phyloP scores from a whole-genome alignment of 108 stramenopile species.

The Seminavis robusta region DNA sequence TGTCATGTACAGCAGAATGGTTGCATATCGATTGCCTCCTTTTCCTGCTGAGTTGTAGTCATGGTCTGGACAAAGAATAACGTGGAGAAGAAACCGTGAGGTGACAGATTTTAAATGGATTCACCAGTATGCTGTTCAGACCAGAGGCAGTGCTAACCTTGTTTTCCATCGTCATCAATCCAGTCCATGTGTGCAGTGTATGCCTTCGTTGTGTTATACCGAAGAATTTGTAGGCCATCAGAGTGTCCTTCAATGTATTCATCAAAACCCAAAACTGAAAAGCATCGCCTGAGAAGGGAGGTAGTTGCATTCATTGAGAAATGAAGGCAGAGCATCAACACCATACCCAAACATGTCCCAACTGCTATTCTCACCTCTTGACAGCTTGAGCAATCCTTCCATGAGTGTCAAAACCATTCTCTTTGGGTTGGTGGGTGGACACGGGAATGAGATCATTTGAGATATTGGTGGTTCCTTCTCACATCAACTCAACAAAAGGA shows the following conservation, averaged over 20 bases:
- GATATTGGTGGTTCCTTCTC: too few species aligned
- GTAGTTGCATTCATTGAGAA: background rate
- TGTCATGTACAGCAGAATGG: slow-evolving; percentile 92
- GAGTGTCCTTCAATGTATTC: slow-evolving; percentile 73
- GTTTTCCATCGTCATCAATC: slow-evolving; percentile 54
- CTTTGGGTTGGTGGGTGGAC: too few species aligned
- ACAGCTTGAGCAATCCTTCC: slow-evolving; percentile 59
- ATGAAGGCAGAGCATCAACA: slow-evolving; percentile 4
- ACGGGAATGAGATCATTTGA: too few species aligned
- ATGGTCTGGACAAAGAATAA: slow-evolving; percentile 37
- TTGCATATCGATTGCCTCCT: slow-evolving; percentile 92
- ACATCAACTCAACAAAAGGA: too few species aligned
- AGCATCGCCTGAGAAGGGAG: slow-evolving; percentile 36
- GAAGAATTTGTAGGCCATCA: slow-evolving; percentile 93
- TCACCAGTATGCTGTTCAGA: too few species aligned
- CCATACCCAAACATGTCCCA: too few species aligned
- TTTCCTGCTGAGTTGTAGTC: slow-evolving; percentile 70
- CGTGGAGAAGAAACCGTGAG: too few species aligned
- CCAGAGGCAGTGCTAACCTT: too few species aligned
- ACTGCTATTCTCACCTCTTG: slow-evolving; percentile 46
- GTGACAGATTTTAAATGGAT: background rate
- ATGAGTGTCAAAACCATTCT: slow-evolving; percentile 89
- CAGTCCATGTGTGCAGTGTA: slow-evolving; percentile 92
- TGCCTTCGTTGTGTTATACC: slow-evolving; percentile 91
- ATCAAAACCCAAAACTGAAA: slow-evolving; percentile 78